A percentile compares a stretch with the other conserved stretches of the same genome.
These are phyloP conservation scores for Candida gigantensis DNA, from an alignment of 1,139 yeast species.

Conservation along the genomic window DNA sequence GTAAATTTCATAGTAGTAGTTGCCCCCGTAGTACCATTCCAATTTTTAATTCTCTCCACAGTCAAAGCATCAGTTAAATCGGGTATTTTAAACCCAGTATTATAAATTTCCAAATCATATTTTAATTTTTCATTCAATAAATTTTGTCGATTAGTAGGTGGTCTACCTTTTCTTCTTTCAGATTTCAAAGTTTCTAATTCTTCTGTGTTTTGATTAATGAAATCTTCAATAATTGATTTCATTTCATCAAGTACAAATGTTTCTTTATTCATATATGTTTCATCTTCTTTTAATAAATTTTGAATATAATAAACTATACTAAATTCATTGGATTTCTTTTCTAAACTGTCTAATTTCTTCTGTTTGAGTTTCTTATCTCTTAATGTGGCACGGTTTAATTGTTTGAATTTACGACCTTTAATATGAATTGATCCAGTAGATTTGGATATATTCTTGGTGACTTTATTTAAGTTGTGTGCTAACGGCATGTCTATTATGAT, in stretches of 20 bases:
- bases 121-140: conserved; percentile 61
- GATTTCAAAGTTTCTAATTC: conserved; percentile 61
- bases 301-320: conserved; percentile 64
- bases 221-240: conserved; percentile 60
- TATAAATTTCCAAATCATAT: conserved; percentile 60
- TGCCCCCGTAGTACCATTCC: conserved; percentile 90
- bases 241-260: conserved; percentile 58
- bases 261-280: conserved; percentile 24
- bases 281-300: conserved; percentile 52
- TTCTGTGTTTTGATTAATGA: conserved; percentile 68
- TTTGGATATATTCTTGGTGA: conserved; percentile 61
- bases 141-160: conserved; percentile 70
- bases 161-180: conserved; percentile 84
- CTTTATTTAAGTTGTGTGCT: conserved; percentile 71
- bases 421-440: conserved; percentile 74
- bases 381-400: conserved; percentile 79
- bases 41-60: conserved; percentile 58
- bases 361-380: conserved; percentile 70
- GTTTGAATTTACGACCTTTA: conserved; percentile 84
- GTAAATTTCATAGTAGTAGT: conserved; percentile 57
- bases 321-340: conserved; percentile 60
- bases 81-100: conserved; percentile 73
- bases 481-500: conserved; percentile 60
- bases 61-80: conserved; percentile 63
- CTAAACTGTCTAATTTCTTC: conserved; percentile 55